Conservation (phyloP, 495 filamentous ascomycete species). For the Pyrenopolyporus hunteri region DNA sequence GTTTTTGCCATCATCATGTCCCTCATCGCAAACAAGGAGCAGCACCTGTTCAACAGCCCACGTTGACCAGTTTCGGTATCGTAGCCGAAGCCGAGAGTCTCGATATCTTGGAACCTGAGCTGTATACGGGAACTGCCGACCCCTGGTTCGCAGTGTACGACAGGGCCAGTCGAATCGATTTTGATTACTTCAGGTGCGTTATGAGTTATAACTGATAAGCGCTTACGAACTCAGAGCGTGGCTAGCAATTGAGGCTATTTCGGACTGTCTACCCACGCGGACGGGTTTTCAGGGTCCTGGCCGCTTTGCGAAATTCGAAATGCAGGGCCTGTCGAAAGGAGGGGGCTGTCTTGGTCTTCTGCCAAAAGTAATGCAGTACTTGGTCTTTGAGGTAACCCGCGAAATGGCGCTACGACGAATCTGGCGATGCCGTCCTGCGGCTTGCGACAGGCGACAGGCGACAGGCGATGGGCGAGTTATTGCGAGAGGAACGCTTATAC, state of each 20-base stretch:
- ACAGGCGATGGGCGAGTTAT: too few species aligned
- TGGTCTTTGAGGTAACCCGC: slow-evolving; percentile 25
- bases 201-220: slow-evolving; percentile 15
- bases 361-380: too few species aligned
- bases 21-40: slow-evolving; percentile 7
- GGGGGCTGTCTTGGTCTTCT: neutral
- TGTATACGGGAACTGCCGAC: slow-evolving; percentile 23
- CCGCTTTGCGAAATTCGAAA: slow-evolving; percentile 19
- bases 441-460: slow-evolving; percentile 6
- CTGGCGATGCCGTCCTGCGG: slow-evolving; percentile 20
- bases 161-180: slow-evolving; percentile 20
- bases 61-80: slow-evolving; percentile 19
- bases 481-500: neutral
- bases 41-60: slow-evolving; percentile 10
- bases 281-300: slow-evolving; percentile 36
- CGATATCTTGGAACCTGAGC: slow-evolving; percentile 1
- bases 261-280: slow-evolving; percentile 29
- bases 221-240: slow-evolving; percentile 14
- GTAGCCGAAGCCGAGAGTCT: slow-evolving; percentile 3
- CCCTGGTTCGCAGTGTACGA: slow-evolving; percentile 1
- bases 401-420: slow-evolving; percentile 29
- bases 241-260: slow-evolving; percentile 37
- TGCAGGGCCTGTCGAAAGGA: slow-evolving; percentile 9
- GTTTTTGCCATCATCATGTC: slow-evolving; percentile 20
- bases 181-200: slow-evolving; percentile 27